phyloP scores from a whole-genome alignment of 1,284 basidiomycete species.

The Boletus sp. region DNA sequence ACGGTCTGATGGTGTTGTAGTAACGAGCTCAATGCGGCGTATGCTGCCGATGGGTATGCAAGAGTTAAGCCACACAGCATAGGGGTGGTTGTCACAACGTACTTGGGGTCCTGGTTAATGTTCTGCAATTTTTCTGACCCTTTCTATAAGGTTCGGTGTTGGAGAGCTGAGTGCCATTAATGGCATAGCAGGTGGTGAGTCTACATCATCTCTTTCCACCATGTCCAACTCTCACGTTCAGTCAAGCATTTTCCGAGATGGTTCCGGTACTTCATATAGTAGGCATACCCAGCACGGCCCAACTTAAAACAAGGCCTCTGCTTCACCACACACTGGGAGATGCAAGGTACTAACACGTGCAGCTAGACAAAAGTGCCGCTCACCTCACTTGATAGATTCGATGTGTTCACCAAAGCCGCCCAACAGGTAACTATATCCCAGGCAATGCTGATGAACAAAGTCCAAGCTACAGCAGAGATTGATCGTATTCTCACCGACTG shows the following conservation, averaged over 20 bases:
- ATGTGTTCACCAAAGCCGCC: slow-evolving; percentile 77
- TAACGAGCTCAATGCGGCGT: slow-evolving; percentile 84
- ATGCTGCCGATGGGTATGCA: slow-evolving; percentile 92
- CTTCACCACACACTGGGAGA: slow-evolving; percentile 89
- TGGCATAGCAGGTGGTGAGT: slow-evolving; percentile 66
- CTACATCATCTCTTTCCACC: background rate
- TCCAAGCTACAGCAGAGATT: slow-evolving; percentile 66
- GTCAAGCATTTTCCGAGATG: slow-evolving; percentile 76
- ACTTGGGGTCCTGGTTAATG: slow-evolving; percentile 15
- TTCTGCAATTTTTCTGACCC: background rate
- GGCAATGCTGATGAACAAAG: slow-evolving; percentile 52
- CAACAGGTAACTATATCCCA: slow-evolving; percentile 74
- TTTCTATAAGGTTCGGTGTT: slow-evolving; percentile 73
- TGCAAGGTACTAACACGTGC: slow-evolving; percentile 45
- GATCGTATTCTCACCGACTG: slow-evolving; percentile 79
- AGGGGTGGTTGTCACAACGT: slow-evolving; percentile 76
- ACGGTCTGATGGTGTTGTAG: slow-evolving; percentile 35
- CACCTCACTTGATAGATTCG: slow-evolving; percentile 46
- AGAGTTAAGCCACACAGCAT: slow-evolving; percentile 73
- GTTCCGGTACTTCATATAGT: slow-evolving; percentile 91
- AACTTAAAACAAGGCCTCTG: slow-evolving; percentile 67
- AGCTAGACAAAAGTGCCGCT: background rate
- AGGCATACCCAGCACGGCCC: slow-evolving; percentile 75
- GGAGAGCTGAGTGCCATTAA: slow-evolving; percentile 85
- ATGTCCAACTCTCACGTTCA: background rate